Evolutionary conservation across 495 filamentous ascomycete species (phyloP), one percentile per base, ranked within the genome.

Genomic region (Trypethelium eluteriae): DNA sequence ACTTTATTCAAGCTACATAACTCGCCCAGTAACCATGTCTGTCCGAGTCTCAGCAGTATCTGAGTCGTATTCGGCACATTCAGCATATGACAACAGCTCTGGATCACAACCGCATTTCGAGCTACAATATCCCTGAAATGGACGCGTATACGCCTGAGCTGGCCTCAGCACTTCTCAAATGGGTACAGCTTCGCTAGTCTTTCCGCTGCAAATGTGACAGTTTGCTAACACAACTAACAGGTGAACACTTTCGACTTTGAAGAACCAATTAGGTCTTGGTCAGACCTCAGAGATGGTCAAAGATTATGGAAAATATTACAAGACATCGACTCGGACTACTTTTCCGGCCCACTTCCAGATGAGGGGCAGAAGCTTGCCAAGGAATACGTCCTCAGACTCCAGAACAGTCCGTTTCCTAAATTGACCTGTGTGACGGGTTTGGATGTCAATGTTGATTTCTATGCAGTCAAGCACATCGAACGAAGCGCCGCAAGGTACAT

Each of bases 241-340:
- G 67, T 73, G 9, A 73, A 73, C 41, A 70, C 73, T 3, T 74
- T 74, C 53, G 71, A 71, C n/a, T 57, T 70, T 18, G 16, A 2
- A 9, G 18, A 25, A 53, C 49, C 49, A 16, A n/a, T 53, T 5
- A 53, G 18, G 12, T 53, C 49, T 5, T 74, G 85, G 65, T 82
- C 83, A 66, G 86, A 92, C 70, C 81, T 96, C 71, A 86, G 83
- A 64, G 88, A 95, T 75, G 92, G 91, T 61, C 81, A 84, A 62
- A 81, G 89, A 38, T 81, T 96, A 70, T 84, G 88, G 88, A 79
- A 84, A 70, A 82, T 86, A 75, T 74, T 89, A 72, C 69, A 82
- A 70, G 83, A 88, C 68, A 81, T 89, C 66, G 88, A 92, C 76
- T 82, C 83, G 34, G 79, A 84, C 7, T 87, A 87, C 74, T 91